phyloP scores from a whole-genome alignment of 2,329 filamentous ascomycete species.

The Cryphonectria parasitica region DNA sequence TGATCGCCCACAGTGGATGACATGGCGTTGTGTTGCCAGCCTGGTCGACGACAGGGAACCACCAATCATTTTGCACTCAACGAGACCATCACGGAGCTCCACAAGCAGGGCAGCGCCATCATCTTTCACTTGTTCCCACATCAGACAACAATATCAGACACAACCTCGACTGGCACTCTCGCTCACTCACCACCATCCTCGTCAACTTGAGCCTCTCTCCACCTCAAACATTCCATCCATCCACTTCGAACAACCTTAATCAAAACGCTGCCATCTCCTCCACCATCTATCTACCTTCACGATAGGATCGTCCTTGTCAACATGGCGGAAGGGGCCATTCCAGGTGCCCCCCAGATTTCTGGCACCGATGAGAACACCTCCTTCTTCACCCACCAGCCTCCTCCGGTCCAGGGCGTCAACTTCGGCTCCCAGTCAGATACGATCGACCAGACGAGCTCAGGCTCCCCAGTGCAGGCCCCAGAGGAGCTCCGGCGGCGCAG shows the following conservation, averaged over 20 bases:
- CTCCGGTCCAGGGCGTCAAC: slow-evolving; percentile 23
- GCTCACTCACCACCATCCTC: too few relatives aligned
- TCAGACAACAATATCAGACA: background rate
- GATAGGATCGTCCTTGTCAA: background rate
- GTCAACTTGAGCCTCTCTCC: background rate
- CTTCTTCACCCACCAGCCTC: slow-evolving; percentile 28
- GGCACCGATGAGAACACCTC: slow-evolving; percentile 23
- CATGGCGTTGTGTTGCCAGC: background rate
- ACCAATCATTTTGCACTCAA: background rate
- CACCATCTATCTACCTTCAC: background rate
- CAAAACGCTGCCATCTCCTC: too few relatives aligned
- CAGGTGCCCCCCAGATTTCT: slow-evolving; percentile 26
- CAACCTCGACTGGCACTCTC: background rate
- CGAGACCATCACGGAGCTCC: background rate
- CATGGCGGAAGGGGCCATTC: slow-evolving; percentile 27
- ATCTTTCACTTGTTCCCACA: background rate
- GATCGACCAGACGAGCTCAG: background rate
- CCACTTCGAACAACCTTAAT: background rate
- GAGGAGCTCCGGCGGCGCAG: background rate
- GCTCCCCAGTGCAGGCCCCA: background rate
- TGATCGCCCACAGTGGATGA: background rate
- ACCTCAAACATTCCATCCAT: background rate
- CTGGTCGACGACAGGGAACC: background rate
- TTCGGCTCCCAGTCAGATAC: slow-evolving; percentile 12
- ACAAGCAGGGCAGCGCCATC: too few relatives aligned